Evolutionary conservation across 768 basidiomycete genomes (phyloP).

Genomic region (Termitomyces sp.): DNA sequence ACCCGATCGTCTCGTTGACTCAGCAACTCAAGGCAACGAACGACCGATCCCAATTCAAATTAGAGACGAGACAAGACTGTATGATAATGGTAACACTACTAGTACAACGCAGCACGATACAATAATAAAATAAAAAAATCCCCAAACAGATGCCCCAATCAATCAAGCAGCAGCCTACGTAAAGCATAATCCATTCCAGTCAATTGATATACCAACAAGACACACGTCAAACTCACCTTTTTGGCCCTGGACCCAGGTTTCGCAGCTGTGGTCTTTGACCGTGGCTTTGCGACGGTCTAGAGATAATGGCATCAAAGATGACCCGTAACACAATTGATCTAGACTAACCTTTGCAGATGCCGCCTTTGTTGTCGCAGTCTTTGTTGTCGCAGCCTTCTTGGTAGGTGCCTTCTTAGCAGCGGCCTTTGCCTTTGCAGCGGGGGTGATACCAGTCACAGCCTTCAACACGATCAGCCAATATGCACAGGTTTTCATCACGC

Average conservation of each 20-base stretch:
- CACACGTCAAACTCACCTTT: constrained; percentile 24
- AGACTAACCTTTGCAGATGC: constrained; percentile 29
- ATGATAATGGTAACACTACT: constrained; percentile 20
- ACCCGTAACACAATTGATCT: neutral
- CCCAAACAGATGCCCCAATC: constrained; percentile 11
- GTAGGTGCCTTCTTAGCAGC: constrained; percentile 18
- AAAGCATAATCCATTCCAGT: neutral
- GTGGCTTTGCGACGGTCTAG: constrained; percentile 31
- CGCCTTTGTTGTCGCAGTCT: constrained; percentile 26
- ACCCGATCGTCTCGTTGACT: neutral
- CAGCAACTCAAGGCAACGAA: no score
- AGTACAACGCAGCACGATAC: constrained; percentile 22
- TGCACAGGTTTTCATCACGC: no score
- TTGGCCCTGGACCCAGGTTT: constrained; percentile 29
- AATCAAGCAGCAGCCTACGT: constrained; percentile 22
- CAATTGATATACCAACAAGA: constrained; percentile 1
- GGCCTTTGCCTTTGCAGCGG: constrained; percentile 4
- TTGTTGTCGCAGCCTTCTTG: constrained; percentile 17
- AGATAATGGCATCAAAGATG: constrained; percentile 1
- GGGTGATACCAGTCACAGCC: neutral
- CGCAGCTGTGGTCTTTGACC: constrained; percentile 24
- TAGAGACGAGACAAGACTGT: constrained; percentile 5
- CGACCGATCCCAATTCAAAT: neutral
- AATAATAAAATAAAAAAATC: constrained; percentile 21
- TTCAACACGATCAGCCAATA: neutral